phyloP scores from a whole-genome alignment of 169 alveolate species.

The Eimeria necatrix region DNA sequence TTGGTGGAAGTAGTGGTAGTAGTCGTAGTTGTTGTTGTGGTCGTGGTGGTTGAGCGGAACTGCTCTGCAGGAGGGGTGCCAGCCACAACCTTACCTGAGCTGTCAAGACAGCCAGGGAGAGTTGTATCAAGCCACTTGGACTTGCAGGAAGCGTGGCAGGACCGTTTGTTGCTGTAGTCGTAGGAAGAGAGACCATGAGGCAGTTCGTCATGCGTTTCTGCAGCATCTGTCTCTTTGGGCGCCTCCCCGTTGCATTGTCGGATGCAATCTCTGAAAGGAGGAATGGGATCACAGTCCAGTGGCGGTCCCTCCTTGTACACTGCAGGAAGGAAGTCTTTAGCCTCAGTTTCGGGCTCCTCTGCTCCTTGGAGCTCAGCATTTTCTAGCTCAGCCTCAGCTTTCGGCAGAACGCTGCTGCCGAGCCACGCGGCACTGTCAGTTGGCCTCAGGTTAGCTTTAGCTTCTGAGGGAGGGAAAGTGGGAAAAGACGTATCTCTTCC shows the following conservation, averaged over 20 bases:
- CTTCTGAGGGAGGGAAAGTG: neutral
- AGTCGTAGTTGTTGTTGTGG: slow-evolving; percentile 30
- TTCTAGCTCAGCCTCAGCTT: neutral
- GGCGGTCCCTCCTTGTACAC: slow-evolving; percentile 13
- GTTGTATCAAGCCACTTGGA: slow-evolving; percentile 58
- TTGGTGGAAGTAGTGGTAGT: neutral
- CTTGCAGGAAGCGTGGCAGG: slow-evolving; percentile 37
- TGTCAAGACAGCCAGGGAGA: slow-evolving; percentile 61
- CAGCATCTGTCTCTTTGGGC: neutral
- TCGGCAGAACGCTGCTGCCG: neutral
- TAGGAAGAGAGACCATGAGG: slow-evolving; percentile 43
- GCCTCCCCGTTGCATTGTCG: neutral
- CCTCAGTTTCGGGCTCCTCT: neutral
- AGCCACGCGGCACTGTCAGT: slow-evolving; percentile 1
- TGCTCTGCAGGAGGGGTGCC: slow-evolving; percentile 57
- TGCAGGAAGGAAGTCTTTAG: slow-evolving; percentile 5
- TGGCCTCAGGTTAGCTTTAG: neutral
- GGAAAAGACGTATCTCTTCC: neutral
- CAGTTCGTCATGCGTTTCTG: neutral
- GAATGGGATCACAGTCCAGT: slow-evolving; percentile 60
- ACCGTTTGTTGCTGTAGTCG: slow-evolving; percentile 54
- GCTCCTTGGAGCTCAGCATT: neutral
- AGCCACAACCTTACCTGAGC: slow-evolving; percentile 20
- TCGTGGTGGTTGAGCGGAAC: slow-evolving; percentile 25
- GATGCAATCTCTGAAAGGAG: slow-evolving; percentile 37